Conservation (phyloP, 164 flowering plant genomes). For the Magnolia kwangsiensis region DNA sequence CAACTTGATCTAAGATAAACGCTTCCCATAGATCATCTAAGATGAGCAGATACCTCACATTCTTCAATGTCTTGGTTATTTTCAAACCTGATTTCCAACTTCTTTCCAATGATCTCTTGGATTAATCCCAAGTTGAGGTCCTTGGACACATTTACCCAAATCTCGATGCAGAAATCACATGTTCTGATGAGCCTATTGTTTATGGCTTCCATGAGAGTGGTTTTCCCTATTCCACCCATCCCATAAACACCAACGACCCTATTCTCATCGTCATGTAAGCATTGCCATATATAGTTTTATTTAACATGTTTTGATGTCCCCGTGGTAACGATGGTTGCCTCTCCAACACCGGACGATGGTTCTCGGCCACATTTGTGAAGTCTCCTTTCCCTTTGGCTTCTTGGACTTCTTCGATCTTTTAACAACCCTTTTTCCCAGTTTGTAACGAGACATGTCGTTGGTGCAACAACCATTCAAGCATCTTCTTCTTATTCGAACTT, state of each 20-base stretch:
- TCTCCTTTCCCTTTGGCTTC: no score
- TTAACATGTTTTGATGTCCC: no score
- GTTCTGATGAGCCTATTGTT: background rate
- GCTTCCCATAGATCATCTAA: background rate
- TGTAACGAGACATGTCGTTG: constrained; percentile 2
- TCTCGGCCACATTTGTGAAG: no score
- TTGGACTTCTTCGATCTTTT: background rate
- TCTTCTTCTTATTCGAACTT: constrained; percentile 4
- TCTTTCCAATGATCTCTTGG: no score
- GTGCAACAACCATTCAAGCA: constrained; percentile 4
- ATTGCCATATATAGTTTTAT: background rate
- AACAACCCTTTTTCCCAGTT: constrained; percentile 12
- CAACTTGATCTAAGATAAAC: background rate
- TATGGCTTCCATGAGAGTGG: background rate
- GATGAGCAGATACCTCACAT: background rate
- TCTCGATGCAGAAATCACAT: background rate
- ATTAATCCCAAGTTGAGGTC: background rate
- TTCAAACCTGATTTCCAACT: no score
- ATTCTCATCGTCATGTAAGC: background rate
- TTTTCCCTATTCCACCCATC: constrained; percentile 1
- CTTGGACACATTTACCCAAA: background rate
- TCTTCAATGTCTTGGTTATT: background rate
- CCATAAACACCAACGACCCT: background rate
- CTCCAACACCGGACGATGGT: no score
- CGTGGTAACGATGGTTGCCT: no score